phyloP scores from a whole-genome alignment of 2,329 filamentous ascomycete genomes.

The Phoma herbarum region DNA sequence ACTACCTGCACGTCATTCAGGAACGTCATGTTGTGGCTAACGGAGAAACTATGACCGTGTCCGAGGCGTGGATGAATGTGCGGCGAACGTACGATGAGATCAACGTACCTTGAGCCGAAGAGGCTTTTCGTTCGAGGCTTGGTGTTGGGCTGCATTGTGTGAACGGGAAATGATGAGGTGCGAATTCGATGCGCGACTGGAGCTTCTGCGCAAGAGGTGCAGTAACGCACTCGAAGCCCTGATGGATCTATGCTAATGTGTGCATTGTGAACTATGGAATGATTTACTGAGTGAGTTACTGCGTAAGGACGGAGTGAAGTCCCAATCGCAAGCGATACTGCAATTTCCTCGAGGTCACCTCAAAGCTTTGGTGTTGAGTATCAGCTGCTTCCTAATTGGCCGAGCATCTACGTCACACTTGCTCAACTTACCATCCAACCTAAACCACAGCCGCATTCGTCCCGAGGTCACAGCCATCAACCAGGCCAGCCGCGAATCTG shows the following conservation, averaged over 20 bases:
- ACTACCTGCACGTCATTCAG: slow-evolving; percentile 2
- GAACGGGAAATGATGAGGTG: neutral
- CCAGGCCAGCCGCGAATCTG: slow-evolving; percentile 12
- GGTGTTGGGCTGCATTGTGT: neutral
- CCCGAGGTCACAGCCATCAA: slow-evolving; percentile 2
- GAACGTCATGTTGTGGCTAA: neutral
- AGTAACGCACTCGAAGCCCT: neutral
- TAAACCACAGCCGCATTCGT: slow-evolving; percentile 9
- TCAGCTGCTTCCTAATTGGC: slow-evolving; percentile 2
- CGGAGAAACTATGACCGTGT: slow-evolving; percentile 8
- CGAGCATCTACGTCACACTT: slow-evolving; percentile 12
- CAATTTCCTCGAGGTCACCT: neutral
- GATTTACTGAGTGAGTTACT: neutral
- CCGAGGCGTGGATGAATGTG: slow-evolving; percentile 7
- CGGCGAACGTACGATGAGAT: slow-evolving; percentile 7
- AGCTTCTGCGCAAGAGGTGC: neutral
- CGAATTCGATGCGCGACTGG: neutral
- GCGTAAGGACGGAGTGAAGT: no score
- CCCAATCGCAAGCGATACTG: no score
- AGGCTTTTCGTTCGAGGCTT: neutral
- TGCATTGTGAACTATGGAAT: neutral
- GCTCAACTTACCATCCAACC: slow-evolving; percentile 4
- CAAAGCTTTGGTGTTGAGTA: slow-evolving; percentile 14
- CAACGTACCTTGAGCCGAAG: slow-evolving; percentile 9
- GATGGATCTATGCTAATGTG: neutral